Evolutionary conservation across 2,329 filamentous ascomycete species (phyloP).

Genomic region (Scedosporium apiospermum): DNA sequence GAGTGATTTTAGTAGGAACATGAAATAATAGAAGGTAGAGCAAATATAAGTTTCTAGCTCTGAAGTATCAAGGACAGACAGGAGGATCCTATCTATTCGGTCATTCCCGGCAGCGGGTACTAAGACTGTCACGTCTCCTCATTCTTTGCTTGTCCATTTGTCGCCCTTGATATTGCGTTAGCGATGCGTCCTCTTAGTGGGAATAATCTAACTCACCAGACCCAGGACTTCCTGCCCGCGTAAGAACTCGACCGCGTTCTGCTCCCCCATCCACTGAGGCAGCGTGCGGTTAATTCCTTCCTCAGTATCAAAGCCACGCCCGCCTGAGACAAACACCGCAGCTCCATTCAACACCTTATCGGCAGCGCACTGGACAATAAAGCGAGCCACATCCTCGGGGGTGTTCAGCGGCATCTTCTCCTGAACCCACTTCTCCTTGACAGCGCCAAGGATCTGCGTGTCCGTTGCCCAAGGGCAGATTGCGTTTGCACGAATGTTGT

Average conservation of each 20-base stretch:
- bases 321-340: constrained; percentile 16
- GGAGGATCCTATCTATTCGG: too few species aligned
- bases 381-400: constrained; percentile 29
- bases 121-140: too few species aligned
- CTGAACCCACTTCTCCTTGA: constrained; percentile 25
- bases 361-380: constrained; percentile 26
- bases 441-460: constrained; percentile 30
- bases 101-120: too few species aligned
- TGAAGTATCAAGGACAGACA: too few species aligned
- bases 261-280: constrained; percentile 18
- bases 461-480: constrained; percentile 39
- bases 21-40: too few species aligned
- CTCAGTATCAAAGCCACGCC: constrained; percentile 17
- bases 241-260: constrained; percentile 8
- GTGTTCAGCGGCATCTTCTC: constrained; percentile 29
- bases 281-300: constrained; percentile 15
- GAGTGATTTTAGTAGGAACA: too few species aligned
- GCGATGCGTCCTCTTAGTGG: neutral
- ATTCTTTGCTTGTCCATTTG: neutral
- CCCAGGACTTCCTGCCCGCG: constrained; percentile 1
- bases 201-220: neutral
- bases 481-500: constrained; percentile 30
- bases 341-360: constrained; percentile 19
- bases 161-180: neutral
- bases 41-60: too few species aligned